Conservation (phyloP, 1,284 basidiomycete species). For the Peniophora sp. region DNA sequence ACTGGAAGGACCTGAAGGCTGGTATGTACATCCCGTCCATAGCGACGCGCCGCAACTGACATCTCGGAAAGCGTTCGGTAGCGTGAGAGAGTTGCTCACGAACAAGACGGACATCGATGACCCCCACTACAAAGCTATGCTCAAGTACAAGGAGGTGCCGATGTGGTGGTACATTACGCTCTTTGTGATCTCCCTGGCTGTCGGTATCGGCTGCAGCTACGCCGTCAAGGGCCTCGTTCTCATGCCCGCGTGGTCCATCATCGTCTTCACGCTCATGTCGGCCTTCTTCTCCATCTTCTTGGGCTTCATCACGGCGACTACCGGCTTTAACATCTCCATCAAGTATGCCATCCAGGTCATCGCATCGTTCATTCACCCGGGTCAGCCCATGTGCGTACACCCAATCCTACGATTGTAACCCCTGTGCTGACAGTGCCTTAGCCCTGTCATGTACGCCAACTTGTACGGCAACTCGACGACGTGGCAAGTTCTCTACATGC, state of each 20-base stretch:
- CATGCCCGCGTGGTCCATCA: slow-evolving; percentile 45
- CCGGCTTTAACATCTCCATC: slow-evolving; percentile 26
- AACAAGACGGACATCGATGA: slow-evolving; percentile 35
- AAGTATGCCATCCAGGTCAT: slow-evolving; percentile 53
- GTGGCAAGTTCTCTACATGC: slow-evolving; percentile 49
- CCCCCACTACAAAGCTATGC: slow-evolving; percentile 44
- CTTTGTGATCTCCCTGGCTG: slow-evolving; percentile 39
- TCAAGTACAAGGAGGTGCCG: slow-evolving; percentile 45
- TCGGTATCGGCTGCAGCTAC: slow-evolving; percentile 48
- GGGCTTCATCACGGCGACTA: slow-evolving; percentile 35
- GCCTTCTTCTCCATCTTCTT: slow-evolving; percentile 38
- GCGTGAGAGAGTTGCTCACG: slow-evolving; percentile 28
- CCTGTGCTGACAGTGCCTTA: slow-evolving; percentile 10
- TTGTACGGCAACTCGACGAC: slow-evolving; percentile 52
- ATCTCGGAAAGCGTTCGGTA: slow-evolving; percentile 28
- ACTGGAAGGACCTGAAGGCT: slow-evolving; percentile 37
- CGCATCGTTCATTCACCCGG: slow-evolving; percentile 52
- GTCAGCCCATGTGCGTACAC: slow-evolving; percentile 39
- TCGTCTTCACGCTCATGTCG: slow-evolving; percentile 40
- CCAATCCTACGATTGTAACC: neutral
- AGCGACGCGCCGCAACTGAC: neutral
- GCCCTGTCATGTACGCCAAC: slow-evolving; percentile 45
- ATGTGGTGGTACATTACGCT: slow-evolving; percentile 41
- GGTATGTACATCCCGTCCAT: slow-evolving; percentile 11
- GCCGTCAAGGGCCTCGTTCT: slow-evolving; percentile 31